Conservation (phyloP, 2,329 filamentous ascomycete species). For the Colletotrichum cuscutae region DNA sequence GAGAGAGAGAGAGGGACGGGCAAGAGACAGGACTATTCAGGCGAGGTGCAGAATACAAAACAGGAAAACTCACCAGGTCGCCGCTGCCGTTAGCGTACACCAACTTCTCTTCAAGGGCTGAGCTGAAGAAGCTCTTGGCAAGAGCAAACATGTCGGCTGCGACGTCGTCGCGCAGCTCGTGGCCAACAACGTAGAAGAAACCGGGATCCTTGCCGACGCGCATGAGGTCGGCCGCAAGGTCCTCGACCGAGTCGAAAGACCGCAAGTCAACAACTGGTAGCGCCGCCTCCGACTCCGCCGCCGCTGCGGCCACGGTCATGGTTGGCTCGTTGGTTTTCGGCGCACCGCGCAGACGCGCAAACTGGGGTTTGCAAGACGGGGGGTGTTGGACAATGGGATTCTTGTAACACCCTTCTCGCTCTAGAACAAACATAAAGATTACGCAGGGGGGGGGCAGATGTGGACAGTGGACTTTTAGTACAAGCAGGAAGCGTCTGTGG, state of each 20-base stretch:
- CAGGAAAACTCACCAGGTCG: conserved; percentile 25
- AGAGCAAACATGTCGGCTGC: conserved; percentile 28
- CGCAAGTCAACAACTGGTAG: conserved; percentile 31
- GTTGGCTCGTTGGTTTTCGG: not conserved
- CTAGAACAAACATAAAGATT: not conserved
- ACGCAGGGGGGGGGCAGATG: not conserved
- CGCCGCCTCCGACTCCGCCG: no score
- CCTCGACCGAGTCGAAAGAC: conserved; percentile 13
- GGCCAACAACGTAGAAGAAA: conserved; percentile 36
- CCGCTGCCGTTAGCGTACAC: conserved; percentile 29
- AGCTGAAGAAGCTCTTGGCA: conserved; percentile 29
- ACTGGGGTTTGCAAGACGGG: not conserved
- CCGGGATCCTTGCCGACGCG: conserved; percentile 35
- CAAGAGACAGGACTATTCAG: not conserved
- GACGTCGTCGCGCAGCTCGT: conserved; percentile 28
- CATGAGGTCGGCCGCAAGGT: conserved; percentile 31
- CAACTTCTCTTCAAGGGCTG: conserved; percentile 16
- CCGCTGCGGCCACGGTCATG: conserved; percentile 11
- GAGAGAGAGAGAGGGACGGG: not conserved
- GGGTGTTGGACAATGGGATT: not conserved
- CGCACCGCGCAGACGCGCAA: not conserved
- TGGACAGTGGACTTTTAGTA: not conserved
- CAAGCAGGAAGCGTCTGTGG: not conserved
- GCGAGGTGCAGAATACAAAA: not conserved
- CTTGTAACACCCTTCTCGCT: not conserved